These are phyloP conservation scores for Copromyces sp. DNA, from an alignment of 495 filamentous ascomycete species.

Conservation along the genomic window DNA sequence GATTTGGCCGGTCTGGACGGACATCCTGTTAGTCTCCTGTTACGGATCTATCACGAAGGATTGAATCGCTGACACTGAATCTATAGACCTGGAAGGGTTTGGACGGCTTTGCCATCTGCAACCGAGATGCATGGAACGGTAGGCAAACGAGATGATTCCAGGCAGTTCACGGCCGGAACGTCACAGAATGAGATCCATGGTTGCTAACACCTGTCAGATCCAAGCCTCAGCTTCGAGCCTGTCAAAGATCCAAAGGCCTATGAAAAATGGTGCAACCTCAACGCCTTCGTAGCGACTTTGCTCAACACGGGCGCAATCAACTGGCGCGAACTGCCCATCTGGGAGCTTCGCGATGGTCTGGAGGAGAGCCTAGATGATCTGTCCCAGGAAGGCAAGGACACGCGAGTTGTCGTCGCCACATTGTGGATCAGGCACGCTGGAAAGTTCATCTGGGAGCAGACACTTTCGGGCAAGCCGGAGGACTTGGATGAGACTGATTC, in stretches of 20 bases:
- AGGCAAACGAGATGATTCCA: neutral
- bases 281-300: neutral
- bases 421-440: neutral
- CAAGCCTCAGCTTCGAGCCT: neutral
- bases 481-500: neutral
- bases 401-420: neutral
- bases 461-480: neutral
- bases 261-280: neutral
- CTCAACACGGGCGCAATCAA: neutral
- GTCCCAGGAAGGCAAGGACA: neutral
- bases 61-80: neutral
- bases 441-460: neutral
- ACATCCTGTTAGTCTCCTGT: neutral
- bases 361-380: neutral
- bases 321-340: neutral
- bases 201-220: neutral
- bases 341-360: neutral
- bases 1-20: neutral
- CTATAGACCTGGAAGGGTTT: neutral
- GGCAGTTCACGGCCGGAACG: neutral
- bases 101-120: neutral
- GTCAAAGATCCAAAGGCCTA: neutral
- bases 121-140: neutral
- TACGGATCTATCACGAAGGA: neutral
- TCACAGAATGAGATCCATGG: neutral